Evolutionary conservation across 1,284 basidiomycete species (phyloP).

Genomic region (Moesziomyces sp.): DNA sequence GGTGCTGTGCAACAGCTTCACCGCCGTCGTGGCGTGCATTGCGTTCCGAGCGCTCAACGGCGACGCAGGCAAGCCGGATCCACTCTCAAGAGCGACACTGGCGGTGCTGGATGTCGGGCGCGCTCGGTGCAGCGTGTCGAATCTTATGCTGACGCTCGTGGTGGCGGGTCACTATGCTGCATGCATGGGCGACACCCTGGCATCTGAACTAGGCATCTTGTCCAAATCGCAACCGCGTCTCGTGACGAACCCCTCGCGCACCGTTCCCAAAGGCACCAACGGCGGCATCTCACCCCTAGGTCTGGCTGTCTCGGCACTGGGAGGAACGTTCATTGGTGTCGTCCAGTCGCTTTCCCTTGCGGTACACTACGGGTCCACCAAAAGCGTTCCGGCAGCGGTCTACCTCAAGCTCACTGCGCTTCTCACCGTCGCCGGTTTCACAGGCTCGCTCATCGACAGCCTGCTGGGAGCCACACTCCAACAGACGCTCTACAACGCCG

Average conservation of each 20-base stretch:
- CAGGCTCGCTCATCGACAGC: slow-evolving; percentile 73
- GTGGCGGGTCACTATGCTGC: slow-evolving; percentile 54
- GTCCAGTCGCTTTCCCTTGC: slow-evolving; percentile 72
- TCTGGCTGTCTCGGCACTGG: slow-evolving; percentile 77
- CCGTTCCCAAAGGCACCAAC: slow-evolving; percentile 91
- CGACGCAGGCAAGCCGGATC: slow-evolving; percentile 5
- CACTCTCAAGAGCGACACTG: slow-evolving; percentile 6
- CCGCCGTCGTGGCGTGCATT: slow-evolving; percentile 22
- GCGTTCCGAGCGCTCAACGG: slow-evolving; percentile 12
- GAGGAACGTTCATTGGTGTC: slow-evolving; percentile 72
- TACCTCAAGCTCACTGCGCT: slow-evolving; percentile 74
- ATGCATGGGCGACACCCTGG: slow-evolving; percentile 62
- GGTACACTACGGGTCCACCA: slow-evolving; percentile 7
- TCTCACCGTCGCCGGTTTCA: slow-evolving; percentile 49
- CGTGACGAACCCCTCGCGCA: slow-evolving; percentile 75
- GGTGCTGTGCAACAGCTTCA: slow-evolving; percentile 54
- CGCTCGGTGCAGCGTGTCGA: neutral
- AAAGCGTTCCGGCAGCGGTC: slow-evolving; percentile 35
- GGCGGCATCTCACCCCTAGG: slow-evolving; percentile 84
- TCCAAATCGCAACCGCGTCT: slow-evolving; percentile 45
- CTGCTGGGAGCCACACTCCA: slow-evolving; percentile 89
- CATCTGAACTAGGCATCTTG: slow-evolving; percentile 61
- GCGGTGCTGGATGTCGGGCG: neutral
- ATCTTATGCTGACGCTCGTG: slow-evolving; percentile 27
- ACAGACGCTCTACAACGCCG: slow-evolving; percentile 78